Evolutionary conservation across 1,139 yeast genomes (phyloP), one percentile per base, ranked within the genome.

Genomic region (Pichia terricola): DNA sequence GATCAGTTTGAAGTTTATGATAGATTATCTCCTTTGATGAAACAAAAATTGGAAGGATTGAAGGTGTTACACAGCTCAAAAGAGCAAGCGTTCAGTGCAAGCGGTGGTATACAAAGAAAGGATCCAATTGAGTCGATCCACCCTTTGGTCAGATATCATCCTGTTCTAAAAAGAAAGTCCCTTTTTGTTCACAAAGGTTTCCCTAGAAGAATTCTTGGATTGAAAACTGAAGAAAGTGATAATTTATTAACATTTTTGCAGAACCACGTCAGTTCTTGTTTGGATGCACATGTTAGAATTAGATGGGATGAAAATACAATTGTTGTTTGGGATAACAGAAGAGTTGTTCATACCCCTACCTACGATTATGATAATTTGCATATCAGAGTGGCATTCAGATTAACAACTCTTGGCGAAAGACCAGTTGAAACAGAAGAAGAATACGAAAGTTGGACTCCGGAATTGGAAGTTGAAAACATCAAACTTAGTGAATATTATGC

Each of bases 241-340:
- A 70, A 68, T 30, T 67, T 81, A 47, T 62, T 81, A 50, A 61
- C 69, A 42, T 73, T 79, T 54, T 63, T 82, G 51, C 70, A 69
- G 53, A 63, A 67, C 38, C 77, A 77, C 53, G 65, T 77, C 42
- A 73, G 73, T 46, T 55, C 67, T 34, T 64, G 73, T 35, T 72
- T 70, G 37, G 82, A 77, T 56, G 66, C 76, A 51, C 79, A 77
- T 46, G 66, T 76, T 28, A 69, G 85, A 48, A 75, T 77, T 47
- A 64, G 62, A 48, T 79, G 82, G 79, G 73, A 72, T 52, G 72
- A 71, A 31, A 67, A 71, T 40, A 75, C 86, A 8, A 81, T 82
- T 33, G 86, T 79, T 26, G 62, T 79, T 28, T 82, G 87, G 85
- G 88, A 81, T 56, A 81, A 81, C 64, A 70, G 88, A 60, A 67